These are phyloP conservation scores for Logfia minima DNA, from an alignment of 129 eudicot genomes.

Conservation along the genomic window DNA sequence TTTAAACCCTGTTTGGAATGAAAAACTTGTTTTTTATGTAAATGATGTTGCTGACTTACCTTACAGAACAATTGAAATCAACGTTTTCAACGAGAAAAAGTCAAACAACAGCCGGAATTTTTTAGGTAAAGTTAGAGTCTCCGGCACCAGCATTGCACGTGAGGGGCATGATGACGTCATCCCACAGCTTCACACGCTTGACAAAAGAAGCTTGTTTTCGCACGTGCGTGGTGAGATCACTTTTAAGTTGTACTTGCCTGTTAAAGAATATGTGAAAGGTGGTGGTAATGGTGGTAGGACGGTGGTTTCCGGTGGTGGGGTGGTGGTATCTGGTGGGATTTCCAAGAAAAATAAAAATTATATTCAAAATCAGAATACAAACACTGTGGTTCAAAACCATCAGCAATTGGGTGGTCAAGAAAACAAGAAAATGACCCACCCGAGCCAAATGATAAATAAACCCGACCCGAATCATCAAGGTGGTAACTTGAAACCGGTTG, in stretches of 20 bases:
- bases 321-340: constrained; percentile 26
- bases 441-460: constrained; percentile 43
- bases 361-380: constrained; percentile 40
- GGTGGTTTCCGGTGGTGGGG: constrained; percentile 5
- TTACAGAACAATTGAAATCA: constrained; percentile 77
- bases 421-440: constrained; percentile 38
- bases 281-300: constrained; percentile 25
- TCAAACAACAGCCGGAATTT: constrained; percentile 81
- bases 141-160: constrained; percentile 65
- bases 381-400: constrained; percentile 47
- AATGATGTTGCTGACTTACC: constrained; percentile 79
- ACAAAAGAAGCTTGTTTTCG: constrained; percentile 79
- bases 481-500: constrained; percentile 69
- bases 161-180: constrained; percentile 58
- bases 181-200: constrained; percentile 74
- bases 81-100: constrained; percentile 75
- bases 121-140: constrained; percentile 76
- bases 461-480: constrained; percentile 31
- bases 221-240: constrained; percentile 87
- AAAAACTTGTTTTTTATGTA: constrained; percentile 79
- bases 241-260: constrained; percentile 65
- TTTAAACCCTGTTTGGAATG: constrained; percentile 88
- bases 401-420: constrained; percentile 47
- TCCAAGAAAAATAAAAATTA: constrained; percentile 63
- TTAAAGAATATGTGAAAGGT: constrained; percentile 52